Conservation (phyloP, 805 yeast species). For the Ogataea corticis region DNA sequence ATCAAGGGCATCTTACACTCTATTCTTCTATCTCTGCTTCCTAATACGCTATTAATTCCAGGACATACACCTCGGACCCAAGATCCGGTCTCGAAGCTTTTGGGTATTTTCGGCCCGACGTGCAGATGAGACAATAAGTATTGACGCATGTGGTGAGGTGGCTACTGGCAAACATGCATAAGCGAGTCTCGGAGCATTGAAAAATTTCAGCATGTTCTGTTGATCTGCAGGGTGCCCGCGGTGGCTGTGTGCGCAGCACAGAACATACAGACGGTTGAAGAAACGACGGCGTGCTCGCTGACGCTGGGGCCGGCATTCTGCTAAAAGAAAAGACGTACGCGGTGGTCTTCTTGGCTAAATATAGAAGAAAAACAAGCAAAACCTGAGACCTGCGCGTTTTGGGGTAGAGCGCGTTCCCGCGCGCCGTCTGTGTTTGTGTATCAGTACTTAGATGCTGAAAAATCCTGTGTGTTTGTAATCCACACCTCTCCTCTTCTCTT, state of each 20-base stretch:
- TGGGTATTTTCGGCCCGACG: not conserved
- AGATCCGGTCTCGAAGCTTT: not conserved
- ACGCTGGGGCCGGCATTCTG: not conserved
- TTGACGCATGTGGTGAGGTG: not conserved
- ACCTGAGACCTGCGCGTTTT: no score
- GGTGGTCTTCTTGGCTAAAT: not conserved
- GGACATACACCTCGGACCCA: not conserved
- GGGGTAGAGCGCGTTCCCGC: not conserved
- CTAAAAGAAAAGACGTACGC: constrained; percentile 6
- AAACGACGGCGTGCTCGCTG: not conserved
- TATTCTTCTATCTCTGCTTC: not conserved
- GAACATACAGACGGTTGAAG: not conserved
- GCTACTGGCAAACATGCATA: not conserved
- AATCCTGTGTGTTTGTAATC: not conserved
- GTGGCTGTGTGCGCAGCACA: not conserved
- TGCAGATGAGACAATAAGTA: not conserved
- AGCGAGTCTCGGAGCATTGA: constrained; percentile 2
- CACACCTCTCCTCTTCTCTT: constrained; percentile 1
- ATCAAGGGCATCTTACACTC: no score
- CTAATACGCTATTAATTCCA: not conserved
- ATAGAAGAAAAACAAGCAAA: no score
- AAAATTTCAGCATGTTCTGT: constrained; percentile 5
- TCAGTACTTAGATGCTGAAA: no score
- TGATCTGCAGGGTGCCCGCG: not conserved
- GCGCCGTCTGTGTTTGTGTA: no score